Evolutionary conservation across 2,329 filamentous ascomycete species (phyloP), one percentile per base, ranked within the genome.

Genomic region (Trichophaea hybrida): DNA sequence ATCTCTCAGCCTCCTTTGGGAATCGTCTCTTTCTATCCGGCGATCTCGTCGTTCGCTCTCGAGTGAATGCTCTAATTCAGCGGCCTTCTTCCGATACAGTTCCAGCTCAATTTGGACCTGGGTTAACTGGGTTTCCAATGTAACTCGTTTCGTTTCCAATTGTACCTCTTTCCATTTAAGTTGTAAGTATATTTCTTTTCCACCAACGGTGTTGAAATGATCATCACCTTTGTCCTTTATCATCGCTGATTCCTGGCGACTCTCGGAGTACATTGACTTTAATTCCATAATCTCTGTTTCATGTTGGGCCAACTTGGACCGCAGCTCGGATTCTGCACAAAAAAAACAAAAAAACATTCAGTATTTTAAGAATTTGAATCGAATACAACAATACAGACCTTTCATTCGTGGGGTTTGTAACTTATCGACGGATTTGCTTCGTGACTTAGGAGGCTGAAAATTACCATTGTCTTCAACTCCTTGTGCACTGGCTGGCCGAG

Each of bases 221-320:
- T 13, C 13, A 13, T 13, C 40, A 53, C 50, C 50, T 53, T 83
- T 80, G 63, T 93, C 85, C 67, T 91, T 88, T 62, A 88, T 76
- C 4, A 77, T 79, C 59, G 80, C 83, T 67, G 81, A 83, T 58
- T 88, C 83, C 44, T 78, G 79, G 8, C 84, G 78, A 24, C 85
- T 83, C 35, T 78, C 78, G 60, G 82, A 81, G 69, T 96, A 81
- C 64, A 85, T 83, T 60, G 84, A 78, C 69, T 85, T 84, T 63
- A 97, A 76, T 61, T 79, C 76, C 52, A 79, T 78, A 69, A 88
- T 88, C 68, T 91, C 78, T 15, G 77, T 76, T 68, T 94, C 87
- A 73, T 96, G 84, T 61, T 82, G 79, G 64, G 83, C 82, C 66
- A 96, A 79, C 65, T 84, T 53, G 50, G 56, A 53, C 49, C 54